These are phyloP conservation scores for Sporothrix brasiliensis DNA, from an alignment of 2,329 filamentous ascomycete genomes.

Conservation along the genomic window DNA sequence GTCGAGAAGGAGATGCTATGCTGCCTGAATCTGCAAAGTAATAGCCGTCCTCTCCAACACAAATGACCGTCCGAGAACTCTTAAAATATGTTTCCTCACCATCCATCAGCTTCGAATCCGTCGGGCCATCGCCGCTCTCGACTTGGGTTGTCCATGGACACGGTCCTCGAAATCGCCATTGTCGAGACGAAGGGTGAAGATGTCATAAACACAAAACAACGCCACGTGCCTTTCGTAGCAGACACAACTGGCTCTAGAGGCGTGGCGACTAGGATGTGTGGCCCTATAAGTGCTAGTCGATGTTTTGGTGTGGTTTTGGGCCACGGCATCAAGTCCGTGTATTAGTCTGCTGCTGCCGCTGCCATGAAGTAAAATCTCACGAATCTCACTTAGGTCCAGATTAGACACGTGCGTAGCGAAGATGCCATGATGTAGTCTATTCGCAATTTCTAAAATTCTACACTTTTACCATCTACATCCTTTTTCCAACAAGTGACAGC, in stretches of 20 bases:
- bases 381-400: neutral
- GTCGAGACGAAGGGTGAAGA: neutral
- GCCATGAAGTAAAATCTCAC: neutral
- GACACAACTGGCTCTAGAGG: neutral
- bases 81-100: neutral
- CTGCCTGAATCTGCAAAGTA: no score
- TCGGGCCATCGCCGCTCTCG: neutral
- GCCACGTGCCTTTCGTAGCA: neutral
- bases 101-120: no score
- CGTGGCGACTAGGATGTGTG: neutral
- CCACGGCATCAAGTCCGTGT: slow-evolving; percentile 18
- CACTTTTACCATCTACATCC: neutral
- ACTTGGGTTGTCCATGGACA: neutral
- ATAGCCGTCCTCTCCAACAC: no score
- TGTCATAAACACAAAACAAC: neutral
- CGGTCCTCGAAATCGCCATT: neutral
- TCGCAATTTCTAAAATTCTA: neutral
- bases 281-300: neutral
- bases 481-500: neutral
- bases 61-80: no score
- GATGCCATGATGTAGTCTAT: no score
- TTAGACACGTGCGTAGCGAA: neutral
- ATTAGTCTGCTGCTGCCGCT: neutral
- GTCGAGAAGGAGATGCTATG: no score
- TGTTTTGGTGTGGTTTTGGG: neutral